A percentile compares a stretch with the other conserved stretches of the same genome.
These are phyloP conservation scores for Gamarada debralockiae DNA, from an alignment of 495 filamentous ascomycete species.

Conservation along the genomic window DNA sequence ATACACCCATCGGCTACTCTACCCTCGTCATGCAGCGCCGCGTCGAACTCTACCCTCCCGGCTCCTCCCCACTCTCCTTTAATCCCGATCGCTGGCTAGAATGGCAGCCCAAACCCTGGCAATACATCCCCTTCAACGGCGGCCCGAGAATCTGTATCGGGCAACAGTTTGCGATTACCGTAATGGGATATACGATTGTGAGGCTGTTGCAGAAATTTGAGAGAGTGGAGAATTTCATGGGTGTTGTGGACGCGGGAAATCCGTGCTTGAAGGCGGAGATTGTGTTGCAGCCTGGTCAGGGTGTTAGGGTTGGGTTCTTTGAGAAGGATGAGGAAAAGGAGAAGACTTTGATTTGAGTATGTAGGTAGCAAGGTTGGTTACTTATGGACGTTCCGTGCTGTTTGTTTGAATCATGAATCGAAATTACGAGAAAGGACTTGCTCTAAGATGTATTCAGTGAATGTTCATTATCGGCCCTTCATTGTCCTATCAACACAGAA, in stretches of 20 bases:
- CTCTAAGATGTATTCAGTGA: too few relatives aligned
- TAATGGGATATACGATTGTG: conserved; percentile 72
- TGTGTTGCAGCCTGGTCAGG: conserved; percentile 58
- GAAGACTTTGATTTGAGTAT: too few relatives aligned
- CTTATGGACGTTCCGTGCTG: too few relatives aligned
- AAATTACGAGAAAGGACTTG: too few relatives aligned
- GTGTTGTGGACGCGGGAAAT: conserved; percentile 38
- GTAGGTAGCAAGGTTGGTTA: too few relatives aligned
- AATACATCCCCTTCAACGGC: conserved; percentile 58
- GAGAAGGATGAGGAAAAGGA: conserved; percentile 20
- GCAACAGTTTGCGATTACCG: conserved; percentile 77
- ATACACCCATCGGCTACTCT: conserved; percentile 63
- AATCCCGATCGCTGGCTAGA: conserved; percentile 59
- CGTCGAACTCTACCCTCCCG: conserved; percentile 54
- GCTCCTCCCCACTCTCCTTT: conserved; percentile 36
- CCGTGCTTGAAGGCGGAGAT: conserved; percentile 61
- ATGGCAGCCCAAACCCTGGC: conserved; percentile 51
- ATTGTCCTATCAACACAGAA: too few relatives aligned
- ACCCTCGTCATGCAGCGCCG: conserved; percentile 76
- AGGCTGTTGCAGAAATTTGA: conserved; percentile 69
- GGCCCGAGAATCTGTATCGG: conserved; percentile 81
- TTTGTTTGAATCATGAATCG: too few relatives aligned
- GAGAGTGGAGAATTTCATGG: conserved; percentile 48
- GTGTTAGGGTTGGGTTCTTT: conserved; percentile 58
- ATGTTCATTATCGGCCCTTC: too few relatives aligned